phyloP scores from a whole-genome alignment of 2,329 filamentous ascomycete genomes.

The Pestalotiopsis sp. region DNA sequence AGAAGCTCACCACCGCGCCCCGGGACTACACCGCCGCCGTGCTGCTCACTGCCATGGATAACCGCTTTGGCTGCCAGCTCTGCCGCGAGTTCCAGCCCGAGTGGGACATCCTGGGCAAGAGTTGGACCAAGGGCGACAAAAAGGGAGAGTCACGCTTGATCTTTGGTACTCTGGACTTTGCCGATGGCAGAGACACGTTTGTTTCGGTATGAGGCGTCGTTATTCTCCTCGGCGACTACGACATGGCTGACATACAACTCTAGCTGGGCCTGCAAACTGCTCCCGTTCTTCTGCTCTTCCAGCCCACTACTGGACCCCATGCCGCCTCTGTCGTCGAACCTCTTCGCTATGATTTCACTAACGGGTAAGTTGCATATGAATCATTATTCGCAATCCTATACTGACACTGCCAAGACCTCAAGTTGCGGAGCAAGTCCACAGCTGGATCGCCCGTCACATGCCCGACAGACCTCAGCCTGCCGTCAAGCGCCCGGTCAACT shows the following conservation, averaged over 20 bases:
- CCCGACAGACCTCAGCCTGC: slow-evolving; percentile 76
- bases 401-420: slow-evolving; percentile 56
- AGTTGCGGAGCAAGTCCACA: slow-evolving; percentile 75
- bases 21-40: slow-evolving; percentile 84
- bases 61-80: slow-evolving; percentile 80
- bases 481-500: slow-evolving; percentile 88
- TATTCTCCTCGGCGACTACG: no score
- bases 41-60: slow-evolving; percentile 83
- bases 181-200: slow-evolving; percentile 81
- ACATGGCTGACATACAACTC: slow-evolving; percentile 1
- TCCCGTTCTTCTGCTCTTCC: slow-evolving; percentile 86
- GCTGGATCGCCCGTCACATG: slow-evolving; percentile 79
- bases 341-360: slow-evolving; percentile 81
- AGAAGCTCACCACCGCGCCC: slow-evolving; percentile 72
- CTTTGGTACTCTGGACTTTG: slow-evolving; percentile 86
- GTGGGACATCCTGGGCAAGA: slow-evolving; percentile 84
- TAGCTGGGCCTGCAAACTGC: slow-evolving; percentile 94
- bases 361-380: slow-evolving; percentile 59
- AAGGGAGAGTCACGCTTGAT: slow-evolving; percentile 71
- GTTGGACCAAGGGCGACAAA: slow-evolving; percentile 86
- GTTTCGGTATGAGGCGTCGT: slow-evolving; percentile 68
- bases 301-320: slow-evolving; percentile 79
- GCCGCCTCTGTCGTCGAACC: slow-evolving; percentile 72
- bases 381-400: not conserved
- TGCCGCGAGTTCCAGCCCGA: slow-evolving; percentile 93